phyloP scores from a whole-genome alignment of 345 rosid genomes.

The Noccaea caerulescens region DNA sequence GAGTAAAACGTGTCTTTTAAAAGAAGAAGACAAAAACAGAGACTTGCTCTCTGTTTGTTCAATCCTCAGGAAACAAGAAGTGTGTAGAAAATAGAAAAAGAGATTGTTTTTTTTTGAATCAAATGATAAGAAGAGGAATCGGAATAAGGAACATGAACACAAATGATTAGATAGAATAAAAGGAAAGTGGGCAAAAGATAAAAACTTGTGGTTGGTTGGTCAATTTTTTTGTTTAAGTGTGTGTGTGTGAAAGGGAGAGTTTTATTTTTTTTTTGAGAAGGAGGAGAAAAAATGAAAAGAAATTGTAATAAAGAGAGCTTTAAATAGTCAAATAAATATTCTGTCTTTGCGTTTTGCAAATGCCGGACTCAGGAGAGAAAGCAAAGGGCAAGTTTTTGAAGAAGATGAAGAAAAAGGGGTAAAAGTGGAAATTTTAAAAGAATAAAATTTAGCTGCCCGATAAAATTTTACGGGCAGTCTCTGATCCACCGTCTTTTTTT shows the following conservation, averaged over 20 bases:
- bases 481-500: conserved; percentile 42
- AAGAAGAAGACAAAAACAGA: conserved; percentile 2
- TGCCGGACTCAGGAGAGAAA: conserved; percentile 25
- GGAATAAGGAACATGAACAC: conserved; percentile 15
- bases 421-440: not conserved
- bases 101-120: not conserved
- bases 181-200: conserved; percentile 18
- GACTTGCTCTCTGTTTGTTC: conserved; percentile 4
- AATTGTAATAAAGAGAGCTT: conserved; percentile 34
- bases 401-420: conserved; percentile 27
- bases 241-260: conserved; percentile 10
- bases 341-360: conserved; percentile 4
- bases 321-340: conserved; percentile 37
- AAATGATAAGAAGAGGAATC: conserved; percentile 37
- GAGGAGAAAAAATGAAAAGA: not conserved
- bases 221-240: not conserved
- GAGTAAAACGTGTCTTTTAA: not conserved
- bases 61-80: conserved; percentile 1
- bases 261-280: not conserved
- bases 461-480: conserved; percentile 57
- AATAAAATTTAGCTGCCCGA: conserved; percentile 54
- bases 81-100: conserved; percentile 2
- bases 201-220: conserved; percentile 32
- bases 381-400: conserved; percentile 35
- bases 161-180: conserved; percentile 31